Percentiles rank a stretch among this genome's conserved stretches.
Evolutionary conservation across 345 rosid genomes (phyloP).

Genomic region (Lagerstroemia speciosa): DNA sequence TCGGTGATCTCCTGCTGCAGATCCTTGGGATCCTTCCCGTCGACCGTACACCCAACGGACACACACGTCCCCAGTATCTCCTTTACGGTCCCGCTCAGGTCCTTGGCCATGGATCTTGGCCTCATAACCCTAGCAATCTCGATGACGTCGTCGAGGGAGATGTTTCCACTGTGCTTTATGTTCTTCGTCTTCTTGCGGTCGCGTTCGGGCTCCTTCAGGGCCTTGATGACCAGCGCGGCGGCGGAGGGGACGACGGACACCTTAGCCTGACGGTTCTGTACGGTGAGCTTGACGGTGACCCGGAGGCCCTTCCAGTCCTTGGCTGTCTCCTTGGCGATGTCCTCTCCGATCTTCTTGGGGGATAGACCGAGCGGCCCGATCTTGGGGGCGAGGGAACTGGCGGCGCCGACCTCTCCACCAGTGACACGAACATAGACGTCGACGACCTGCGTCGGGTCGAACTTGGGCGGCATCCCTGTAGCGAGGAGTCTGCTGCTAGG

Average conservation of each 20-base stretch:
- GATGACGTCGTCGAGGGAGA: constrained; percentile 58
- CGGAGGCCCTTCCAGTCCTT: constrained; percentile 69
- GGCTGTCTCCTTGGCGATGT: constrained; percentile 54
- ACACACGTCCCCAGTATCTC: constrained; percentile 75
- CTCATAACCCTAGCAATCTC: constrained; percentile 68
- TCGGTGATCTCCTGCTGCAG: constrained; percentile 57
- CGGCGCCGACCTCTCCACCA: constrained; percentile 56
- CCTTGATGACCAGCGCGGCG: constrained; percentile 67
- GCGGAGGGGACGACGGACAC: constrained; percentile 77
- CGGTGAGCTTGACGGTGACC: constrained; percentile 71
- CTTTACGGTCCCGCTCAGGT: constrained; percentile 52
- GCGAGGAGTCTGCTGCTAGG: background rate
- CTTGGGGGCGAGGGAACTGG: constrained; percentile 59
- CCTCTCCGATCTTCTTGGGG: constrained; percentile 76
- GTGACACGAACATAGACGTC: constrained; percentile 48
- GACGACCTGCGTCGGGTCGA: constrained; percentile 43
- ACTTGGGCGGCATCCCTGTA: constrained; percentile 41
- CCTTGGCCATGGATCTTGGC: constrained; percentile 65
- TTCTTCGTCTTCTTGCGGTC: constrained; percentile 71
- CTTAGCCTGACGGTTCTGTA: constrained; percentile 80
- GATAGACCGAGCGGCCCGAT: constrained; percentile 79
- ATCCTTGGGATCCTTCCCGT: constrained; percentile 61
- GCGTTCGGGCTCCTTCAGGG: constrained; percentile 75
- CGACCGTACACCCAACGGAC: constrained; percentile 70
- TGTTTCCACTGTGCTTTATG: constrained; percentile 57